These are phyloP conservation scores for Thamnidium elegans DNA, from an alignment of 192 early-diverging fungal species.

Conservation along the genomic window DNA sequence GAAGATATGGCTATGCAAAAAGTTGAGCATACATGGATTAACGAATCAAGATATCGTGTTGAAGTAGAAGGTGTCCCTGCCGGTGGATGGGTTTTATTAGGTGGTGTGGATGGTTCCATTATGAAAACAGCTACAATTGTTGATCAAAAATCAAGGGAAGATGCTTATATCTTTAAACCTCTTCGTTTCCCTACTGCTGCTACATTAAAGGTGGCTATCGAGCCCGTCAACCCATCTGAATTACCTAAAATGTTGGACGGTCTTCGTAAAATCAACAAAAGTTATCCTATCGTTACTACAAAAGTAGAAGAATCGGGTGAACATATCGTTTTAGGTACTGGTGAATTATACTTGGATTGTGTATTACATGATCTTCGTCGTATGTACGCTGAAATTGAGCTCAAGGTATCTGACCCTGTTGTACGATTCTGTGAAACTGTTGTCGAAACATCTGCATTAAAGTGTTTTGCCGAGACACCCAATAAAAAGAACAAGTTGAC, in stretches of 20 bases:
- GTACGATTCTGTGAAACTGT: slow-evolving; percentile 96
- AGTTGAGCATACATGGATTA: slow-evolving; percentile 72
- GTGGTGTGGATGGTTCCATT: slow-evolving; percentile 91
- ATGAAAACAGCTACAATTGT: slow-evolving; percentile 95
- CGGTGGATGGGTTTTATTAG: slow-evolving; percentile 87
- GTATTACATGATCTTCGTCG: slow-evolving; percentile 92
- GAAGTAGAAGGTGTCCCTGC: slow-evolving; percentile 77
- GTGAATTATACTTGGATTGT: slow-evolving; percentile 96
- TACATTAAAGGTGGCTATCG: slow-evolving; percentile 93
- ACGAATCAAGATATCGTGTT: slow-evolving; percentile 83
- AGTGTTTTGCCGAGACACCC: slow-evolving; percentile 97
- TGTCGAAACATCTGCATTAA: slow-evolving; percentile 87
- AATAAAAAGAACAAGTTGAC: slow-evolving; percentile 99
- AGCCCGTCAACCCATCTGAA: slow-evolving; percentile 97
- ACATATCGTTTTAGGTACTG: slow-evolving; percentile 91
- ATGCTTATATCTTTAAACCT: slow-evolving; percentile 80
- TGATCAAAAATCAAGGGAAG: slow-evolving; percentile 60
- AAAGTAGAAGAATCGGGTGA: slow-evolving; percentile 96
- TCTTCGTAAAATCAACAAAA: slow-evolving; percentile 92
- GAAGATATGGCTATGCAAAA: slow-evolving; percentile 91
- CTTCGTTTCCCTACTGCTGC: slow-evolving; percentile 78
- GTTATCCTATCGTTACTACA: slow-evolving; percentile 86
- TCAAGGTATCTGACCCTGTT: slow-evolving; percentile 98
- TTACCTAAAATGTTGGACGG: slow-evolving; percentile 98
- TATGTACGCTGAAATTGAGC: slow-evolving; percentile 94